Conservation (phyloP, 345 rosid species). For the Acer saccharum region DNA sequence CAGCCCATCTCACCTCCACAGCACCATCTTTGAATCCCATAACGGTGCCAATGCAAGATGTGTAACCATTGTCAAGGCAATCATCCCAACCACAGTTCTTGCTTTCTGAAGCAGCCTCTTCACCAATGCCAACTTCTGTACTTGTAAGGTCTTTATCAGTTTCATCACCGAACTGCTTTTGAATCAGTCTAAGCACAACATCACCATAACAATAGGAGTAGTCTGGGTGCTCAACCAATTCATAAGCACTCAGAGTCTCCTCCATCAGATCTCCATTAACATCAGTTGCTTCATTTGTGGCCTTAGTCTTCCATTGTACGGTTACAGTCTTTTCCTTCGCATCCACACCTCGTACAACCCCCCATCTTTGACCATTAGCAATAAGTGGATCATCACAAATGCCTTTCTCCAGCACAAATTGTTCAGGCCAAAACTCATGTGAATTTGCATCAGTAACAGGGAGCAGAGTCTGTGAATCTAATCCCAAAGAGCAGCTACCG, state of each 20-base stretch:
- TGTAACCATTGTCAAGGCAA: constrained; percentile 29
- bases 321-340: constrained; percentile 76
- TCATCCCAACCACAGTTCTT: constrained; percentile 26
- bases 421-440: constrained; percentile 92
- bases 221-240: constrained; percentile 85
- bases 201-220: constrained; percentile 69
- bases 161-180: constrained; percentile 20
- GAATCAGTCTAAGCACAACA: constrained; percentile 56
- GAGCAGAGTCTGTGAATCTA: constrained; percentile 62
- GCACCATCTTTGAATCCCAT: constrained; percentile 68
- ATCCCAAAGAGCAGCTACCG: constrained; percentile 50
- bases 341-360: constrained; percentile 62
- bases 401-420: constrained; percentile 75
- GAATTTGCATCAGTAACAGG: constrained; percentile 62
- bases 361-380: constrained; percentile 61
- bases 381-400: constrained; percentile 40
- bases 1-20: constrained; percentile 85
- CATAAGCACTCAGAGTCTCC: constrained; percentile 84
- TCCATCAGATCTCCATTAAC: constrained; percentile 37
- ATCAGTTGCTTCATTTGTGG: constrained; percentile 32
- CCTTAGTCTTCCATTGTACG: constrained; percentile 63
- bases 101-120: constrained; percentile 23
- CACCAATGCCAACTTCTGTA: constrained; percentile 25
- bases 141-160: constrained; percentile 21
- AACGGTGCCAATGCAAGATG: constrained; percentile 71